Evolutionary conservation across 139 green algal species (phyloP).

Genomic region (Nannochloris sp.): DNA sequence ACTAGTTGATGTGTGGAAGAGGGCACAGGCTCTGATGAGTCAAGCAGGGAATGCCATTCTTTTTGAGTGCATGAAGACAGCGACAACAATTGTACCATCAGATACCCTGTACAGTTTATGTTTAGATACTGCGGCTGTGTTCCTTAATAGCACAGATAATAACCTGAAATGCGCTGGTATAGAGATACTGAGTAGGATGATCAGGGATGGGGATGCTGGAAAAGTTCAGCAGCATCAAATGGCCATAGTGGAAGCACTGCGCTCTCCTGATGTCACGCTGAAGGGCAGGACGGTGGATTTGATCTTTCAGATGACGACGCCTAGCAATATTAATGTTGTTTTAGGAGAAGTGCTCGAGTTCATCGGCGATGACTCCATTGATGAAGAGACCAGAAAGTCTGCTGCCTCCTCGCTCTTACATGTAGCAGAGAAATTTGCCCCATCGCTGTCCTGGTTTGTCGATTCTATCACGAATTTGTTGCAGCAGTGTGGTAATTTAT

Average conservation of each 20-base stretch:
- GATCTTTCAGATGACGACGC: conserved; percentile 90
- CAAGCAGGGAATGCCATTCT: conserved; percentile 83
- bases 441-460: conserved; percentile 84
- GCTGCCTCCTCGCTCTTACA: conserved; percentile 46
- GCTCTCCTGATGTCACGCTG: conserved; percentile 88
- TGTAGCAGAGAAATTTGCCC: conserved; percentile 78
- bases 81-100: conserved; percentile 84
- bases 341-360: conserved; percentile 87
- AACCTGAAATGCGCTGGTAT: conserved; percentile 86
- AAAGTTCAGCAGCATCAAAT: conserved; percentile 69
- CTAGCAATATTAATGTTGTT: conserved; percentile 88
- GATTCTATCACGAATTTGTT: conserved; percentile 65
- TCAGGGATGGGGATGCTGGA: conserved; percentile 53
- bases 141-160: conserved; percentile 65
- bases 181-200: conserved; percentile 69
- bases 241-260: conserved; percentile 94
- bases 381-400: conserved; percentile 42
- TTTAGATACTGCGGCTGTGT: conserved; percentile 59
- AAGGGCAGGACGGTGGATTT: conserved; percentile 93
- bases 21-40: conserved; percentile 41
- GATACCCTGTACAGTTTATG: conserved; percentile 59
- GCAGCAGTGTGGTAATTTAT: conserved; percentile 10
- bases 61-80: conserved; percentile 81
- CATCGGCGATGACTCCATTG: conserved; percentile 40
- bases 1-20: conserved; percentile 45